Conservation (phyloP, 495 filamentous ascomycete genomes). For the Acidiella bohemica region DNA sequence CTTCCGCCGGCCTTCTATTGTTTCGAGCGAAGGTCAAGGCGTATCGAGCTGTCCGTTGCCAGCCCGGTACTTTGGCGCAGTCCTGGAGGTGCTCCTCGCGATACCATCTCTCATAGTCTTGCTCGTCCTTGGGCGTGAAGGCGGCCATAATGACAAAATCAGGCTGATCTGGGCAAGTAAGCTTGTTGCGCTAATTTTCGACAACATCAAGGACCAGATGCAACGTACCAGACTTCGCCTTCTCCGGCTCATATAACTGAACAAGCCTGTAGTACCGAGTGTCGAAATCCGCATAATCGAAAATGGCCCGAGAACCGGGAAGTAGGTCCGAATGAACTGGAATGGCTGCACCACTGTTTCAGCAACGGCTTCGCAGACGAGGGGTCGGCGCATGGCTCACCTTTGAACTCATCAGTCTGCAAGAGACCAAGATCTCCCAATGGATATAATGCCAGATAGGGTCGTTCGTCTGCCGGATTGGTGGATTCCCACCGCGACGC, state of each 20-base stretch:
- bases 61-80: slow-evolving; percentile 11
- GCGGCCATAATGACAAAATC: slow-evolving; percentile 14
- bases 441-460: slow-evolving; percentile 21
- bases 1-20: slow-evolving; percentile 11
- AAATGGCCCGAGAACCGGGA: slow-evolving; percentile 13
- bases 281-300: slow-evolving; percentile 21
- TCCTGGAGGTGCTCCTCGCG: slow-evolving; percentile 17
- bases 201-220: no score
- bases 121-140: slow-evolving; percentile 15
- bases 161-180: slow-evolving; percentile 10
- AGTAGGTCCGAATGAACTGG: slow-evolving; percentile 12
- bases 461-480: slow-evolving; percentile 7
- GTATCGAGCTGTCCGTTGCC: slow-evolving; percentile 11
- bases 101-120: slow-evolving; percentile 19
- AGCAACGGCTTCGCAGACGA: background rate
- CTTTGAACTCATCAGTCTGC: slow-evolving; percentile 17
- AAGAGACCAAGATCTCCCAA: slow-evolving; percentile 17
- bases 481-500: slow-evolving; percentile 15
- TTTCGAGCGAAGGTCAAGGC: slow-evolving; percentile 16
- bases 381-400: background rate
- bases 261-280: slow-evolving; percentile 19
- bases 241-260: slow-evolving; percentile 8
- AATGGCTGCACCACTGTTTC: slow-evolving; percentile 3
- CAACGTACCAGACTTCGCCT: slow-evolving; percentile 5
- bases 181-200: no score